Conservation (phyloP, 1,284 basidiomycete genomes). For the Athelia psychrophila region DNA sequence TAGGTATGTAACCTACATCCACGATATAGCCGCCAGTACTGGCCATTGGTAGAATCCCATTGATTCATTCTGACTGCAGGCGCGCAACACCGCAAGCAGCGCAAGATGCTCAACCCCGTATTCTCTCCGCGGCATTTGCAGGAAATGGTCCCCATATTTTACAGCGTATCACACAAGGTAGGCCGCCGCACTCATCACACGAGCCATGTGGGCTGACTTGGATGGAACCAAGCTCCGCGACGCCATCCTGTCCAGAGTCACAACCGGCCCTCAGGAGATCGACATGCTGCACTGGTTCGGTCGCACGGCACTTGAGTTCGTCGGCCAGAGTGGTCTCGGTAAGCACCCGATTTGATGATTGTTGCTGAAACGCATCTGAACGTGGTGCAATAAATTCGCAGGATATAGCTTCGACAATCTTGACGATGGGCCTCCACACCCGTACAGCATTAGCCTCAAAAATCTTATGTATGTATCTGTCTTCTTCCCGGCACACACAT, state of each 20-base stretch:
- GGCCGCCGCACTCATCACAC: constrained; percentile 4
- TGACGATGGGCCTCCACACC: constrained; percentile 1
- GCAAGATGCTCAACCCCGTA: constrained; percentile 46
- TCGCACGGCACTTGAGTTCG: constrained; percentile 35
- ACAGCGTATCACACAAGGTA: constrained; percentile 27
- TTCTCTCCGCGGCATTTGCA: constrained; percentile 45
- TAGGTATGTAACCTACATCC: constrained; percentile 25
- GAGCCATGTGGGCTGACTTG: neutral
- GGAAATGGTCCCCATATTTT: constrained; percentile 37
- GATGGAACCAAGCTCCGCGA: neutral
- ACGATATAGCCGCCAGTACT: constrained; percentile 11
- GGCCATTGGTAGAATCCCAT: too few species aligned
- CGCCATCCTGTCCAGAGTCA: neutral
- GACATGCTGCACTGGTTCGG: constrained; percentile 33
- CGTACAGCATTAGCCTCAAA: constrained; percentile 6
- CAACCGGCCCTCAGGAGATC: constrained; percentile 17
- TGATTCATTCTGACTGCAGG: too few species aligned
- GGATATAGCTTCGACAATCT: constrained; percentile 3
- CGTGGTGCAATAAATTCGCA: neutral
- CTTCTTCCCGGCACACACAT: neutral
- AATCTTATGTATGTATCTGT: constrained; percentile 1
- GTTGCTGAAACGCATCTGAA: neutral
- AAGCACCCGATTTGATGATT: neutral
- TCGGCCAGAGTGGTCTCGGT: constrained; percentile 36
- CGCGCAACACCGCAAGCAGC: constrained; percentile 39